Evolutionary conservation across 1,284 basidiomycete species (phyloP).

Genomic region (Tremellales sp.): DNA sequence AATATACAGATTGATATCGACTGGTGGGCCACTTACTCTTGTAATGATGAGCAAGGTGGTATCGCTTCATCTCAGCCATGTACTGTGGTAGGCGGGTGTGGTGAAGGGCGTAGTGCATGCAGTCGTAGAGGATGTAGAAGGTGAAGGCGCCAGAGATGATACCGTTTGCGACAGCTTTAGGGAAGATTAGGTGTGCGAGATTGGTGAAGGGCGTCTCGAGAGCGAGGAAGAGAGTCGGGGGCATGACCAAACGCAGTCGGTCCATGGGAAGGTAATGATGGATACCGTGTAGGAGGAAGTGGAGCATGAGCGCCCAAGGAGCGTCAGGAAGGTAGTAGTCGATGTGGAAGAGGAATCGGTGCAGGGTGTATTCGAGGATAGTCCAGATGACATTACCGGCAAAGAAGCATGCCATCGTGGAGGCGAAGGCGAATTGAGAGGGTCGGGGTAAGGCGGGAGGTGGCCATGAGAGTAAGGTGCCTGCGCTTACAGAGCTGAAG

Average conservation of each 20-base stretch:
- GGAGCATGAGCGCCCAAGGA: slow-evolving; percentile 73
- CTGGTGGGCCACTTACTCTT: slow-evolving; percentile 56
- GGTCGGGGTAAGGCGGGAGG: slow-evolving; percentile 25
- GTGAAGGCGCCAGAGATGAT: slow-evolving; percentile 86
- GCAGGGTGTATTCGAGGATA: slow-evolving; percentile 87
- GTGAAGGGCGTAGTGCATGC: slow-evolving; percentile 88
- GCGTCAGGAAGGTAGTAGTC: slow-evolving; percentile 85
- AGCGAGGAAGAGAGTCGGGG: slow-evolving; percentile 74
- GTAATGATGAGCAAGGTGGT: slow-evolving; percentile 96
- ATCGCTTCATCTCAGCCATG: slow-evolving; percentile 88
- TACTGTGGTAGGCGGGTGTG: slow-evolving; percentile 87
- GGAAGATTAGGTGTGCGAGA: slow-evolving; percentile 80
- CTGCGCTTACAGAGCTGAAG: slow-evolving; percentile 32
- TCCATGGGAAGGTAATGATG: slow-evolving; percentile 99
- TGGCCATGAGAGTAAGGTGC: slow-evolving; percentile 28
- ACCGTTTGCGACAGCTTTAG: slow-evolving; percentile 79
- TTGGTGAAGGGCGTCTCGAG: slow-evolving; percentile 85
- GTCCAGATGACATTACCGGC: slow-evolving; percentile 91
- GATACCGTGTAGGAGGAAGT: slow-evolving; percentile 93
- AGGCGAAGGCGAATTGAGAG: slow-evolving; percentile 34
- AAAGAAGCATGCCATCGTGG: slow-evolving; percentile 64
- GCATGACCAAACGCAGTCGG: slow-evolving; percentile 94
- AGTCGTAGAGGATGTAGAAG: slow-evolving; percentile 87
- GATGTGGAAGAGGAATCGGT: slow-evolving; percentile 97
- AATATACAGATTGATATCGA: slow-evolving; percentile 4